A percentile compares a stretch with the other conserved stretches of the same genome.
These are phyloP conservation scores for Cymodocea nodosa DNA, from an alignment of 116 monocot genomes.

Conservation along the genomic window DNA sequence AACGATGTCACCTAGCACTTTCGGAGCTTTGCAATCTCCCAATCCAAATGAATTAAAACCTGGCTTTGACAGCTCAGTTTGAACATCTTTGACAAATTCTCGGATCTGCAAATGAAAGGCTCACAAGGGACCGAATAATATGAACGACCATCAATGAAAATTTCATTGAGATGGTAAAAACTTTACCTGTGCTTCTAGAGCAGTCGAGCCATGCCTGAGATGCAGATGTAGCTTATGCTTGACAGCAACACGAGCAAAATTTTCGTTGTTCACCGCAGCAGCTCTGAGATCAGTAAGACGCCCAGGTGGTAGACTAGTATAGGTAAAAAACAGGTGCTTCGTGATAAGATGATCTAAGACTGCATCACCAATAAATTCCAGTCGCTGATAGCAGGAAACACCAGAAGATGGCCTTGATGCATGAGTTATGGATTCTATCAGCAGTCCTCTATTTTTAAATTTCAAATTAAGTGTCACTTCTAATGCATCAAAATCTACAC, in stretches of 20 bases:
- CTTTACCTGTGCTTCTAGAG: constrained; percentile 75
- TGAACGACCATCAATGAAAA: not conserved
- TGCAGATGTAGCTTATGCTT: constrained; percentile 81
- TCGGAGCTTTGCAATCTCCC: constrained; percentile 96
- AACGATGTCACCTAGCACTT: constrained; percentile 94
- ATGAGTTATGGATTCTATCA: constrained; percentile 93
- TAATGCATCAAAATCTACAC: constrained; percentile 67
- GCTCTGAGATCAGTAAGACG: constrained; percentile 85
- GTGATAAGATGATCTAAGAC: constrained; percentile 96
- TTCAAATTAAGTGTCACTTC: constrained; percentile 47
- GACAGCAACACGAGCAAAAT: constrained; percentile 92
- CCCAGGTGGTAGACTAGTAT: constrained; percentile 81
- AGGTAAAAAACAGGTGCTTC: constrained; percentile 70
- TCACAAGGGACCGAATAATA: not conserved
- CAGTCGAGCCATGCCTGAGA: constrained; percentile 91
- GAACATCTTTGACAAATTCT: constrained; percentile 88
- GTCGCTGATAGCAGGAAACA: constrained; percentile 83
- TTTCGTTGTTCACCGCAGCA: constrained; percentile 97
- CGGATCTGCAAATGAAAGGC: constrained; percentile 41
- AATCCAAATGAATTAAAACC: constrained; percentile 90
- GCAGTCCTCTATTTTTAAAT: constrained; percentile 47
- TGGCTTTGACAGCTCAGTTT: constrained; percentile 66
- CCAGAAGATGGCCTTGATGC: constrained; percentile 97
- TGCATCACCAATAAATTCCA: constrained; percentile 96
- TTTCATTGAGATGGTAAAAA: not conserved